A percentile compares a stretch with the other conserved stretches of the same genome.
These are phyloP conservation scores for Malassezia yamatoensis DNA, from an alignment of 1,284 basidiomycete species.

Conservation along the genomic window DNA sequence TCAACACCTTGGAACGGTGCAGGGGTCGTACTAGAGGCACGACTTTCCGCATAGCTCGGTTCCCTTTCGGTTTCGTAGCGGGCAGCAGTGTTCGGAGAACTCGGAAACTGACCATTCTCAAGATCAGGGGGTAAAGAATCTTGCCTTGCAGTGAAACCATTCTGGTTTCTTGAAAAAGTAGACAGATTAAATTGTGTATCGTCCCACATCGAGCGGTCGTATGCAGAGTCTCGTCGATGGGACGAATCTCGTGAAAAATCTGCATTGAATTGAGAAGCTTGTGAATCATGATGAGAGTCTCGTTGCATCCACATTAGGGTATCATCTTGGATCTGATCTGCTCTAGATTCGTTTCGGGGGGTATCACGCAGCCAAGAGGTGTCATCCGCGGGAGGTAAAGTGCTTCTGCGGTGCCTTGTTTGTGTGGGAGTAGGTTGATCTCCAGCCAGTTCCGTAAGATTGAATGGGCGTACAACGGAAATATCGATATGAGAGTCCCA, in stretches of 20 bases:
- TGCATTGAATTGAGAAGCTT: no score
- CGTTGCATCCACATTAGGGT: background rate
- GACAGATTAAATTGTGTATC: background rate
- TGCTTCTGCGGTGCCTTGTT: background rate
- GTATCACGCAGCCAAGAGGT: slow-evolving; percentile 1
- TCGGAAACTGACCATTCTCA: background rate
- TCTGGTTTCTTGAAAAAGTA: background rate
- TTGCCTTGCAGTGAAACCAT: no score
- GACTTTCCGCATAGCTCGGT: background rate
- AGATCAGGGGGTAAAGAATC: background rate
- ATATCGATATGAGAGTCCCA: slow-evolving; percentile 20
- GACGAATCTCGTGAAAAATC: background rate
- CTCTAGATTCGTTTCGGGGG: background rate
- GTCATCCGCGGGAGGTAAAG: background rate
- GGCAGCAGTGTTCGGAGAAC: background rate
- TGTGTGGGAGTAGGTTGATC: background rate
- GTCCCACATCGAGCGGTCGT: background rate
- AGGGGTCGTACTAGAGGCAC: background rate
- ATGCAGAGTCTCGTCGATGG: background rate
- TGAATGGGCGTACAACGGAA: slow-evolving; percentile 29
- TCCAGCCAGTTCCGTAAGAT: slow-evolving; percentile 17
- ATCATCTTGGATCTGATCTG: background rate
- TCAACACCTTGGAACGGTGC: background rate
- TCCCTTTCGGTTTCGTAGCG: background rate
- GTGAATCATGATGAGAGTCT: background rate